phyloP scores from a whole-genome alignment of 2,329 filamentous ascomycete genomes.

The Aspergillus ibericus region DNA sequence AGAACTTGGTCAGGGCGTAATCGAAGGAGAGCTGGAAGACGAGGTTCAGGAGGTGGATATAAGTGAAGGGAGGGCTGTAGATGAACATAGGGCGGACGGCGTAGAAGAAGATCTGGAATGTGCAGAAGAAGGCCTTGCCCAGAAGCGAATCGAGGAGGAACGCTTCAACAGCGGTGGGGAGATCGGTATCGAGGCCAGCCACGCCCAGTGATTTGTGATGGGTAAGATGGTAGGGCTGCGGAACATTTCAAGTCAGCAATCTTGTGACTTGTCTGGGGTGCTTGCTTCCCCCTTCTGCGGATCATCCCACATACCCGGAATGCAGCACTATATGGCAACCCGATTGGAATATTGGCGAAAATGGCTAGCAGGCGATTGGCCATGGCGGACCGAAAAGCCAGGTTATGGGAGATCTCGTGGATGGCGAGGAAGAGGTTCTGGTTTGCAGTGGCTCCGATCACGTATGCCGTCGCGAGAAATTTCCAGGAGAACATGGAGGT shows the following conservation, averaged over 20 bases:
- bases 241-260: not conserved
- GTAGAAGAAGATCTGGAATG: slow-evolving; percentile 99
- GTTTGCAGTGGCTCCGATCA: slow-evolving; percentile 91
- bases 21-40: slow-evolving; percentile 76
- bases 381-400: slow-evolving; percentile 79
- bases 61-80: slow-evolving; percentile 83
- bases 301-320: slow-evolving; percentile 66
- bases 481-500: slow-evolving; percentile 77
- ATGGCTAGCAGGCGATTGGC: slow-evolving; percentile 87
- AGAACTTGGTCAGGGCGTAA: slow-evolving; percentile 61
- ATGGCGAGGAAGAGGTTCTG: slow-evolving; percentile 98
- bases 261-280: not conserved
- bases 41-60: slow-evolving; percentile 81
- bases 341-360: slow-evolving; percentile 93
- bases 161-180: slow-evolving; percentile 88
- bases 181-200: slow-evolving; percentile 91
- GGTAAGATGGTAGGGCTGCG: slow-evolving; percentile 88
- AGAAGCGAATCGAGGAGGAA: slow-evolving; percentile 88
- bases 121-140: slow-evolving; percentile 98
- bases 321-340: slow-evolving; percentile 90
- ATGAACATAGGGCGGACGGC: slow-evolving; percentile 93
- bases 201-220: slow-evolving; percentile 99
- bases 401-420: slow-evolving; percentile 97
- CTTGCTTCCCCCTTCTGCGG: not conserved
- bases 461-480: slow-evolving; percentile 84